A percentile compares a stretch with the other conserved stretches of the same genome.
Conservation (phyloP, 2,329 filamentous ascomycete genomes). For the Ascochyta clinopodiicola region DNA sequence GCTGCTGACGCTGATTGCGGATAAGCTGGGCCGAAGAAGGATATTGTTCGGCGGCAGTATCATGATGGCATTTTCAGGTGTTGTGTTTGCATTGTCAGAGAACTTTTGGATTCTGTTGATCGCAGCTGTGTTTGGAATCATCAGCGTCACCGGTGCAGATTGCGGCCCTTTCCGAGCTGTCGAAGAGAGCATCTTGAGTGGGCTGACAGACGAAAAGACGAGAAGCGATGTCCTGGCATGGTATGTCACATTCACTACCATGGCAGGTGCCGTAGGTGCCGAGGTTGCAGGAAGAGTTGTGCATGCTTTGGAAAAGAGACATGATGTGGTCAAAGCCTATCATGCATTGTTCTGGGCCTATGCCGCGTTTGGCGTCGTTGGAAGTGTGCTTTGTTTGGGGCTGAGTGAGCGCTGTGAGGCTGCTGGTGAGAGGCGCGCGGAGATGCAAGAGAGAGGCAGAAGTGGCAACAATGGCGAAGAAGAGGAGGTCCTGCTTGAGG, state of each 20-base stretch:
- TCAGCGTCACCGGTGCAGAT: slow-evolving; percentile 46
- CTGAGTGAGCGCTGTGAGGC: slow-evolving; percentile 52
- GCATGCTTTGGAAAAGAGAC: slow-evolving; percentile 49
- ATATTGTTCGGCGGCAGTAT: slow-evolving; percentile 45
- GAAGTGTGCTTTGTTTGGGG: slow-evolving; percentile 47
- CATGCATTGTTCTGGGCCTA: slow-evolving; percentile 54
- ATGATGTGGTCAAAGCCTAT: slow-evolving; percentile 45
- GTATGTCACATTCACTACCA: slow-evolving; percentile 48
- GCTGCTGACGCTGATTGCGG: slow-evolving; percentile 48
- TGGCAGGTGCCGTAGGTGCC: slow-evolving; percentile 45
- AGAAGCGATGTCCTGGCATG: slow-evolving; percentile 49
- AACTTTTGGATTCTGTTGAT: slow-evolving; percentile 48
- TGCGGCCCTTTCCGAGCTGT: slow-evolving; percentile 46
- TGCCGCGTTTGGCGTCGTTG: slow-evolving; percentile 50
- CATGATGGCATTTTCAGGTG: slow-evolving; percentile 48
- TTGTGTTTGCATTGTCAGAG: slow-evolving; percentile 44
- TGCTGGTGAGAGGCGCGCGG: slow-evolving; percentile 37
- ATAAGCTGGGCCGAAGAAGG: slow-evolving; percentile 43
- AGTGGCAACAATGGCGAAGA: slow-evolving; percentile 33
- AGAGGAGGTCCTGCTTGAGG: slow-evolving; percentile 43
- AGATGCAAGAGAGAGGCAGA: slow-evolving; percentile 33
- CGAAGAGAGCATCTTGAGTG: slow-evolving; percentile 46
- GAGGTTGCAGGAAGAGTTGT: slow-evolving; percentile 50
- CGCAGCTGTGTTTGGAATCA: slow-evolving; percentile 49
- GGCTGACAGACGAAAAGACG: slow-evolving; percentile 44